These are phyloP conservation scores for Saccharomyces jurei DNA, from an alignment of 805 yeast genomes.

Conservation along the genomic window DNA sequence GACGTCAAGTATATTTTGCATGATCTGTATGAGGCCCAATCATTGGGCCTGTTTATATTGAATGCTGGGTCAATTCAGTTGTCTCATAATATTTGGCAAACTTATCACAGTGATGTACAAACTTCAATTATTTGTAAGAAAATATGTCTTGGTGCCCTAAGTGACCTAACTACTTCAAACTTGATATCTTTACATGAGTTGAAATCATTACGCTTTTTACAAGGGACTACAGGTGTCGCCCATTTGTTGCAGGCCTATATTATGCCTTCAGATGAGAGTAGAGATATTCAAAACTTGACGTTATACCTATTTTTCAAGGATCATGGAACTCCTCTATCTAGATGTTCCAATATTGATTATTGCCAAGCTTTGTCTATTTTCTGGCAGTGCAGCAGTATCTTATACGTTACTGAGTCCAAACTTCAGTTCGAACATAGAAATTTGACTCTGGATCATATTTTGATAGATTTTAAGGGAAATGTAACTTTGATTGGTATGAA, in stretches of 20 bases:
- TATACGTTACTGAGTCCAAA: conserved; percentile 45
- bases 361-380: conserved; percentile 36
- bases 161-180: conserved; percentile 12
- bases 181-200: conserved; percentile 23
- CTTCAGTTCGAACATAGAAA: conserved; percentile 64
- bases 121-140: conserved; percentile 15
- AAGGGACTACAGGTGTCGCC: conserved; percentile 27
- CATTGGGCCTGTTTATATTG: conserved; percentile 6
- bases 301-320: conserved; percentile 22
- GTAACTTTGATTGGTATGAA: conserved; percentile 54
- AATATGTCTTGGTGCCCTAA: conserved; percentile 13
- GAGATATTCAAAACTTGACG: conserved; percentile 6
- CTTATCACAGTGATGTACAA: conserved; percentile 7
- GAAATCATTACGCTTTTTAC: conserved; percentile 16
- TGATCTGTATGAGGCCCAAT: conserved; percentile 3
- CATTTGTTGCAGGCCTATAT: conserved; percentile 19
- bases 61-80: conserved; percentile 8
- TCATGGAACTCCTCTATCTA: conserved; percentile 21
- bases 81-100: conserved; percentile 16
- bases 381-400: conserved; percentile 42
- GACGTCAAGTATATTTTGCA: conserved; percentile 13
- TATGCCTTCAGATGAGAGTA: conserved; percentile 7
- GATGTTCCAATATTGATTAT: conserved; percentile 13
- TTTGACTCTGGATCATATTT: conserved; percentile 57
- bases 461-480: conserved; percentile 35